These are phyloP conservation scores for Hydnum rufescens DNA, from an alignment of 768 basidiomycete genomes.

Conservation along the genomic window DNA sequence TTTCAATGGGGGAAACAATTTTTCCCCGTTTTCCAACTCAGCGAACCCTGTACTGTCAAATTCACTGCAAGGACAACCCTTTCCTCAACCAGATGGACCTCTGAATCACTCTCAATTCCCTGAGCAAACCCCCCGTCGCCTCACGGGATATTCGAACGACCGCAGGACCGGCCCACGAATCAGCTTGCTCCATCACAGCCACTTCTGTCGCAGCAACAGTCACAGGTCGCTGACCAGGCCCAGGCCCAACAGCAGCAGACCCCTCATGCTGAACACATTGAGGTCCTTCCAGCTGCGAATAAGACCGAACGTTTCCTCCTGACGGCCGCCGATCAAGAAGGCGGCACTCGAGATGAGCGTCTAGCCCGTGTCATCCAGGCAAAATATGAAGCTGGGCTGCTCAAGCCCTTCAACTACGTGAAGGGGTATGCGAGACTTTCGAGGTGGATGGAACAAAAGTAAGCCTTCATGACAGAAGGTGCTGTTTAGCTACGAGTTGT, in stretches of 20 bases:
- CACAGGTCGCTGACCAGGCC: conserved; percentile 8
- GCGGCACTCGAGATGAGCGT: conserved; percentile 76
- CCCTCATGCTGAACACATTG: conserved; percentile 7
- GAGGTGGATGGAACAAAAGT: conserved; percentile 93
- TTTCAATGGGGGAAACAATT: conserved; percentile 24
- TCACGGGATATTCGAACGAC: too few relatives aligned
- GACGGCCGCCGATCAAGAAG: conserved; percentile 86
- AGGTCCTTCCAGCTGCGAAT: conserved; percentile 47
- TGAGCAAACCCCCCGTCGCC: neutral
- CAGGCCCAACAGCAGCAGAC: neutral
- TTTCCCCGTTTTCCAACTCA: neutral
- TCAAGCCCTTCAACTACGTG: conserved; percentile 93
- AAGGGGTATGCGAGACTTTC: conserved; percentile 84
- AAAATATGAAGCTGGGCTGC: conserved; percentile 88
- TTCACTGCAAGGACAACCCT: too few relatives aligned
- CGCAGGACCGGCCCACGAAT: too few relatives aligned
- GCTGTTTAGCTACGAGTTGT: neutral
- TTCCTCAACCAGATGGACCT: too few relatives aligned
- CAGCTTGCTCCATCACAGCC: neutral
- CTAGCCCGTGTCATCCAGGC: conserved; percentile 81
- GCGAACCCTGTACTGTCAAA: too few relatives aligned
- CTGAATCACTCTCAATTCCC: neutral
- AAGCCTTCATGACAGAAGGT: conserved; percentile 11
- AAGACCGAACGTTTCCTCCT: conserved; percentile 79
- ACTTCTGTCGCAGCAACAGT: conserved; percentile 18